A percentile compares a stretch with the other conserved stretches of the same genome.
Conservation (phyloP, 805 yeast genomes). For the Schwanniomyces sp. region DNA sequence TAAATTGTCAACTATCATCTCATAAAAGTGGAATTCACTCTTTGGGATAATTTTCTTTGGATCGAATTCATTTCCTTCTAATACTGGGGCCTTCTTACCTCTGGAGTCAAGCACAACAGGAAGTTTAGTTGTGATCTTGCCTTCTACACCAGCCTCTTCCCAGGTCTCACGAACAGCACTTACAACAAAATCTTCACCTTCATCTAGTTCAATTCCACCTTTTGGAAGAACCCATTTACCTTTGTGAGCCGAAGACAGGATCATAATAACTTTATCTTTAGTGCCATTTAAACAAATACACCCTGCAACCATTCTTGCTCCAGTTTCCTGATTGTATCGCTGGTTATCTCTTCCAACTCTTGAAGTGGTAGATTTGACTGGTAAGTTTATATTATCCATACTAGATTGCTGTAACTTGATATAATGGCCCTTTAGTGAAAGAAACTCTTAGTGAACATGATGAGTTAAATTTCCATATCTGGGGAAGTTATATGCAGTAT, state of each 20-base stretch:
- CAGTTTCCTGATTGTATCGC: constrained; percentile 56
- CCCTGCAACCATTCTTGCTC: constrained; percentile 92
- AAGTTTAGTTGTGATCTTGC: constrained; percentile 53
- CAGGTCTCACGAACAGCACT: constrained; percentile 89
- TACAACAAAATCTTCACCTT: constrained; percentile 43
- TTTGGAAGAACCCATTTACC: constrained; percentile 89
- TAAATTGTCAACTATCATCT: constrained; percentile 61
- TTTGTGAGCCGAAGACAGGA: constrained; percentile 68
- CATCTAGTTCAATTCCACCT: constrained; percentile 93
- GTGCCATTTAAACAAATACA: constrained; percentile 68
- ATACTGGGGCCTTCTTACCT: constrained; percentile 38
- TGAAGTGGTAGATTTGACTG: constrained; percentile 18
- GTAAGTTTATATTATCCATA: constrained; percentile 6
- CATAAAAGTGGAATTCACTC: constrained; percentile 87
- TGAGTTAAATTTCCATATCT: neutral
- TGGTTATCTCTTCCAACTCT: constrained; percentile 62
- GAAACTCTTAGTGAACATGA: neutral
- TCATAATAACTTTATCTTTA: constrained; percentile 67
- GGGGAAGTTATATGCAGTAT: neutral
- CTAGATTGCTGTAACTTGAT: neutral
- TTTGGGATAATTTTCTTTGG: constrained; percentile 55
- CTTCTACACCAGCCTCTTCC: constrained; percentile 96
- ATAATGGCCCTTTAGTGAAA: neutral
- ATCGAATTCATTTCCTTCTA: constrained; percentile 28
- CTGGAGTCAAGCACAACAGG: constrained; percentile 66